Evolutionary conservation across 108 stramenopile genomes (phyloP).

Genomic region (Mediolabrus comicus): DNA sequence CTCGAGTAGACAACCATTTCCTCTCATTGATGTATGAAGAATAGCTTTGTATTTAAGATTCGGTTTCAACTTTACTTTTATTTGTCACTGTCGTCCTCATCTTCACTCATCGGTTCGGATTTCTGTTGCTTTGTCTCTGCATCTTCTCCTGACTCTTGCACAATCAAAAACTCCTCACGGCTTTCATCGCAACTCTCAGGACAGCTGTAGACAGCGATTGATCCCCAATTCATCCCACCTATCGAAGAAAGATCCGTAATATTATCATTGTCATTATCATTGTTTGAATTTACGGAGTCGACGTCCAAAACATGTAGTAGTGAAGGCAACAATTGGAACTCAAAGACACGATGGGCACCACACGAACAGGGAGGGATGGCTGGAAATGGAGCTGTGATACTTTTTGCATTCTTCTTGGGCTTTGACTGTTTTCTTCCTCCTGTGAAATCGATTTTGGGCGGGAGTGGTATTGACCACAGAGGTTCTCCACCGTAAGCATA

Average conservation of each 20-base stretch:
- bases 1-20: slow-evolving; percentile 41
- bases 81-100: background rate
- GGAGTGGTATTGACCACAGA: slow-evolving; percentile 73
- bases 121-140: slow-evolving; percentile 2
- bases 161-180: slow-evolving; percentile 57
- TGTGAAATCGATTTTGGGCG: background rate
- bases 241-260: slow-evolving; percentile 29
- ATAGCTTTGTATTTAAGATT: background rate
- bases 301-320: slow-evolving; percentile 74
- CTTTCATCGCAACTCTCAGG: slow-evolving; percentile 49
- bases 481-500: slow-evolving; percentile 79
- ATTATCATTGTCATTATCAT: slow-evolving; percentile 11
- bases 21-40: background rate
- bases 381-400: slow-evolving; percentile 16
- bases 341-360: slow-evolving; percentile 59
- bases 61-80: background rate
- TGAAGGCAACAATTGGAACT: slow-evolving; percentile 74
- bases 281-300: slow-evolving; percentile 30
- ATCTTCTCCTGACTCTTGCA: slow-evolving; percentile 58
- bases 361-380: slow-evolving; percentile 47
- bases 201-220: slow-evolving; percentile 76
- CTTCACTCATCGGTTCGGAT: background rate
- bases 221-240: slow-evolving; percentile 85
- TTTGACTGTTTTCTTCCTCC: slow-evolving; percentile 5
- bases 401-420: background rate